Percentiles rank a stretch among this genome's conserved stretches.
phyloP scores from a whole-genome alignment of 1,284 basidiomycete genomes.

The Sanghuangporus baumii region DNA sequence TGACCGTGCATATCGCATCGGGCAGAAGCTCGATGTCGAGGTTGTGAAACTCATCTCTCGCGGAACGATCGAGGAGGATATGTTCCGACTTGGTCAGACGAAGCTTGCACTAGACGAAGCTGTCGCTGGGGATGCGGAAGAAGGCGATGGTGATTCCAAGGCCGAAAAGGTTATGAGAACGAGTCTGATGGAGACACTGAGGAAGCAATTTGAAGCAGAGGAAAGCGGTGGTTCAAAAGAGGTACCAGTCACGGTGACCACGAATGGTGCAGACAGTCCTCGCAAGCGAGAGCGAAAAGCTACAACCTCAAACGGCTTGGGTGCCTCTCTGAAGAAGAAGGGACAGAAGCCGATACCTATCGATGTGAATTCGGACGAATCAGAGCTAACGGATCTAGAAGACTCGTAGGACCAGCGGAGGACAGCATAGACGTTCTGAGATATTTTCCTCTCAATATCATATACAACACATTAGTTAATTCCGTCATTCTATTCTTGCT shows the following conservation, averaged over 20 bases:
- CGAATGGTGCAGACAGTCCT: neutral
- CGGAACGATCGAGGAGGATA: slow-evolving; percentile 95
- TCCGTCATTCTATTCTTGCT: neutral
- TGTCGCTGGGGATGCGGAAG: slow-evolving; percentile 72
- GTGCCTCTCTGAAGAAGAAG: neutral
- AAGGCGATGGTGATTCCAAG: slow-evolving; percentile 52
- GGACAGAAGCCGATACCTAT: neutral
- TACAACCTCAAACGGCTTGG: neutral
- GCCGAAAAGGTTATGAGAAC: slow-evolving; percentile 78
- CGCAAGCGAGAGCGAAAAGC: neutral
- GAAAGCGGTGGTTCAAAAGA: slow-evolving; percentile 22
- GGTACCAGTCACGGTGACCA: slow-evolving; percentile 3
- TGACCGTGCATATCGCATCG: slow-evolving; percentile 97
- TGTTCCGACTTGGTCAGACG: slow-evolving; percentile 83
- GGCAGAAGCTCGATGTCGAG: slow-evolving; percentile 86
- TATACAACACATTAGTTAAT: neutral
- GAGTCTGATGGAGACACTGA: slow-evolving; percentile 72
- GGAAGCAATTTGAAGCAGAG: slow-evolving; percentile 58
- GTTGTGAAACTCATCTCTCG: slow-evolving; percentile 92
- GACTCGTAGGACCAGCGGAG: neutral
- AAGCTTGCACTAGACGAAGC: slow-evolving; percentile 91
- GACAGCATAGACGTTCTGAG: neutral
- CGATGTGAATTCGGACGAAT: slow-evolving; percentile 8
- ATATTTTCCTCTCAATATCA: neutral
- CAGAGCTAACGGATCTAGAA: slow-evolving; percentile 17